Base-by-base conservation (phyloP, 1,284 basidiomycete species). In the Rugosomyces carneus region DNA sequence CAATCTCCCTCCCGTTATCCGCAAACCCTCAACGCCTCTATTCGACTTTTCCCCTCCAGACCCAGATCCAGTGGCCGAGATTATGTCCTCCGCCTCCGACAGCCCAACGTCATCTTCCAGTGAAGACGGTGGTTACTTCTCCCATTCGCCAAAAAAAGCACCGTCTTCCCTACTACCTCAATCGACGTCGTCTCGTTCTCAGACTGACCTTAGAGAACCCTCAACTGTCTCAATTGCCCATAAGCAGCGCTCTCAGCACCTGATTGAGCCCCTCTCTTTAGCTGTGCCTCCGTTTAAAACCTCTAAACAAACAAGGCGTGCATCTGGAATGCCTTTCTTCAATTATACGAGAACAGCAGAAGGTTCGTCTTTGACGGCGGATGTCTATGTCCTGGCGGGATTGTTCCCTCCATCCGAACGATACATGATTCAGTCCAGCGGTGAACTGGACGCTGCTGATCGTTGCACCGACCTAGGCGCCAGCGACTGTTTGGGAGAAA, bases 311-410 rank as follows among this genome's bases (percentile, higher is more conserved):
- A 44, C 41, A 32, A 23, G 38, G 23, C 44, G 31, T 2, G 40
- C 23, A 16, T 43, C 47, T 5, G 48, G 62, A 16, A 71, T 81
- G n/a, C 77, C 82, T 6, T 85, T 86, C 64, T 86, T 85, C 62
- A 83, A 76, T 51, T 82, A 86, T 60, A 87, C 84, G n/a, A 72
- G 81, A 49, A 84, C 83, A 13, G 62, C 72, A n/a, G 84, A 87
- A 64, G 81, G 82, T 5, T 81, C 81, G 21, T 84, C 84, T 16
- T 65, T 87, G 44, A 84, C 83, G 1, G 78, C 83, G 1, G 80
- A 82, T 40, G 76, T 78, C 4, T 66, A 72, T 37, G 60, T 80
- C 23, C 73, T 87, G 5, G 77, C 83, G 11, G 66, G 75, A 20
- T 64, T 87, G 5, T 87, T 87, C 59, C 80, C 81, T 16, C 73